Evolutionary conservation across 768 basidiomycete genomes (phyloP), one percentile per base, ranked within the genome.

Genomic region (Phaffia australis): DNA sequence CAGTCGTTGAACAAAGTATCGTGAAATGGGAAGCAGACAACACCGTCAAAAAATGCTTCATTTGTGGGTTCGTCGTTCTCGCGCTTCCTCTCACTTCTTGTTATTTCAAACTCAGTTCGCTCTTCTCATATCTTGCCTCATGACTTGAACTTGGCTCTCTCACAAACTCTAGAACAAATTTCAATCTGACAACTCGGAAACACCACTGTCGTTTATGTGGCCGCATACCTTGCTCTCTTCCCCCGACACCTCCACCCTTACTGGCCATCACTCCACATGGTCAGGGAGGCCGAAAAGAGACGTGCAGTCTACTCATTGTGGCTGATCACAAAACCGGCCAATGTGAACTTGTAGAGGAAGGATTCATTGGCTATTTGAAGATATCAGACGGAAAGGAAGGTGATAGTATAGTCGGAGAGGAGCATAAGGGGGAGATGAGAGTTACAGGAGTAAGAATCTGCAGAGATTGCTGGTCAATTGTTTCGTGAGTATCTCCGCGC

Each of bases 121-220:
- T 27, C 1, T 16, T 60, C 60, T 35, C 35, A 42, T 11, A 42
- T 42, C 35, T 42, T 42, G 11, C 11, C 11, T 21, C 23, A 32
- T 64, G 42, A 68, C 11, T 16, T 56, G 51, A 51, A 57, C 54
- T 55, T 51, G 35, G 11, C 15, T 42, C 59, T 7, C 84, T 83
- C 70, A 81, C 82, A 59, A 78, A 1, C 83, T 86, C 1, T 52
- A 60, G n/a, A 42, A 42, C 35, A 42, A 42, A 42, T 42, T 98
- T 98, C 74, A 88, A 92, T 0, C 77, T 98, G 2, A 89, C 90
- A 0, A 94, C 91, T 71, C 84, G 94, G 18, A 94, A 94, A 77
- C 94, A 98, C 71, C 94, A 98, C 73, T 98, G 94, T 74, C 85
- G 94, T 11, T 79, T 97, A 18, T 98, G 94, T 71, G 94, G 94